These are phyloP conservation scores for Magnaporthiopsis poae DNA, from an alignment of 2,329 filamentous ascomycete genomes.

Conservation along the genomic window DNA sequence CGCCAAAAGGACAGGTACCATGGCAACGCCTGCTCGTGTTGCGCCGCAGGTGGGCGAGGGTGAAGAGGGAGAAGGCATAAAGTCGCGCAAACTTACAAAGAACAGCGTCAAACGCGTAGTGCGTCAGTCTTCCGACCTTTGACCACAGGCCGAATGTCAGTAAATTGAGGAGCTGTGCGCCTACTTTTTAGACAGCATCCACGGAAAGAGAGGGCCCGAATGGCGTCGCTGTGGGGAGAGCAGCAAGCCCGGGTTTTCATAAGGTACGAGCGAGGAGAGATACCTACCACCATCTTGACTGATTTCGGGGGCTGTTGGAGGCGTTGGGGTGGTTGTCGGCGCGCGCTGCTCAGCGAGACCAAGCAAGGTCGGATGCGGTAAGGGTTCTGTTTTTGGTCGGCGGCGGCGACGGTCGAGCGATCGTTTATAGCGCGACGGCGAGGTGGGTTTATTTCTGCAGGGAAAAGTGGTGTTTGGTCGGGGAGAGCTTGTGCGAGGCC, in stretches of 20 bases:
- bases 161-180: constrained; percentile 50
- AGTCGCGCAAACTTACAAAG: constrained; percentile 52
- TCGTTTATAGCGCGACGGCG: no score
- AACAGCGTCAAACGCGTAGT: constrained; percentile 94
- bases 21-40: not conserved
- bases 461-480: not conserved
- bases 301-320: not conserved
- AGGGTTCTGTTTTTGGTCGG: not conserved
- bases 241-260: constrained; percentile 10
- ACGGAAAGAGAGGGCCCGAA: constrained; percentile 9
- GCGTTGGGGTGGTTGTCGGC: not conserved
- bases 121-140: constrained; percentile 85
- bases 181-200: constrained; percentile 29
- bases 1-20: not conserved
- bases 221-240: not conserved
- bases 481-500: not conserved
- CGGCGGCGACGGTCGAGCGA: not conserved
- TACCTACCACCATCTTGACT: constrained; percentile 15
- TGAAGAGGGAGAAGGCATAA: not conserved
- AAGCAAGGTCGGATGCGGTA: not conserved
- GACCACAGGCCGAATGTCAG: constrained; percentile 59
- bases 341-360: not conserved
- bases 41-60: no score
- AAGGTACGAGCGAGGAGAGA: constrained; percentile 9
- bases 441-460: not conserved